Evolutionary conservation across 2,329 filamentous ascomycete species (phyloP).

Genomic region (Fusarium staphyleae): DNA sequence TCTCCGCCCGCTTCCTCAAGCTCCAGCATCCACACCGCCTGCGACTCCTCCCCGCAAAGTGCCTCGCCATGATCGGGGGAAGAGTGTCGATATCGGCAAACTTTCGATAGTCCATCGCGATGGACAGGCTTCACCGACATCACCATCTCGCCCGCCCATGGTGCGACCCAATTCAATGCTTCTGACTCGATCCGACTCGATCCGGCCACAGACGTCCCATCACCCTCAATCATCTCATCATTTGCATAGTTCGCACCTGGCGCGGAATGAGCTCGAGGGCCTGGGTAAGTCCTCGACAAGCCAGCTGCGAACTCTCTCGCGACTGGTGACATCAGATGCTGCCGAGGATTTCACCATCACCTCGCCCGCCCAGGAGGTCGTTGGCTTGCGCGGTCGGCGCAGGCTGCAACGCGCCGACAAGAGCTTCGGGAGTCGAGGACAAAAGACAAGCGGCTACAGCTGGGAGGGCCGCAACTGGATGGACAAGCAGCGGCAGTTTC

Average conservation of each 20-base stretch:
- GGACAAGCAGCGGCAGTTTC: slow-evolving; percentile 96
- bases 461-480: slow-evolving; percentile 95
- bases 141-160: slow-evolving; percentile 52
- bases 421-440: slow-evolving; percentile 54
- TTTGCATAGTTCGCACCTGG: slow-evolving; percentile 55
- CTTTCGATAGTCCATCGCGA: slow-evolving; percentile 58
- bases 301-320: slow-evolving; percentile 86
- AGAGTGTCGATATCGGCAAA: slow-evolving; percentile 69
- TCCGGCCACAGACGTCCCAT: slow-evolving; percentile 48
- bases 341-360: slow-evolving; percentile 83
- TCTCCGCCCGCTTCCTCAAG: slow-evolving; percentile 75
- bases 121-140: slow-evolving; percentile 50
- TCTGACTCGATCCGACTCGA: slow-evolving; percentile 63
- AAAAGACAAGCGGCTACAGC: slow-evolving; percentile 63
- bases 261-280: slow-evolving; percentile 76
- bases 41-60: slow-evolving; percentile 49
- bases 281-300: slow-evolving; percentile 89
- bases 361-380: slow-evolving; percentile 81
- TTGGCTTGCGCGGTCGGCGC: slow-evolving; percentile 83
- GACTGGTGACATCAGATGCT: slow-evolving; percentile 76
- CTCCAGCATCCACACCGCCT: slow-evolving; percentile 58
- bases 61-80: slow-evolving; percentile 61
- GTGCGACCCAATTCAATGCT: slow-evolving; percentile 68
- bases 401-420: slow-evolving; percentile 77
- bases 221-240: slow-evolving; percentile 42